phyloP scores from a whole-genome alignment of 2,329 filamentous ascomycete species.

The Monosporascus sp. region DNA sequence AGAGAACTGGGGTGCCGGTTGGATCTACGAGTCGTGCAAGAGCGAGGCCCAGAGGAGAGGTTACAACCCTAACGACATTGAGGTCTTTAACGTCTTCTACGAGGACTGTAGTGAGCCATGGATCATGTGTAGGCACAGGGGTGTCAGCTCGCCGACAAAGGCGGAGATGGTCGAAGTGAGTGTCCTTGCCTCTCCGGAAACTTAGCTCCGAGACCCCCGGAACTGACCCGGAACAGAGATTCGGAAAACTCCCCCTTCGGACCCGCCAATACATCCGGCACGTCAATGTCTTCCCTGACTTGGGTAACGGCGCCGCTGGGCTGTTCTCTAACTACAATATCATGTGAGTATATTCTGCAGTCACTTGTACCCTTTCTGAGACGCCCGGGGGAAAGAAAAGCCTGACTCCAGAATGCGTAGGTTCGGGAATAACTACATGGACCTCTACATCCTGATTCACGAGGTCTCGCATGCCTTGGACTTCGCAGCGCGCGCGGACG shows the following conservation, averaged over 20 bases:
- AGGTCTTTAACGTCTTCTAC: constrained; percentile 21
- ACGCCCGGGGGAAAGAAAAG: too few species aligned
- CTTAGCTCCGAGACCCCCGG: constrained; percentile 7
- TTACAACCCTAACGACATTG: constrained; percentile 15
- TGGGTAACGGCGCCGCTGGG: constrained; percentile 8
- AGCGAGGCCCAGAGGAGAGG: constrained; percentile 4
- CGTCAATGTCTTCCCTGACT: constrained; percentile 15
- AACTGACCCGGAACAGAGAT: constrained; percentile 18
- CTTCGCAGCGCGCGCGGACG: constrained; percentile 4
- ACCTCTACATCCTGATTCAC: constrained; percentile 3
- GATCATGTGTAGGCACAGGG: constrained; percentile 26
- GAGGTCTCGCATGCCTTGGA: constrained; percentile 20
- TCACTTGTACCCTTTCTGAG: too few species aligned
- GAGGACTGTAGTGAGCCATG: constrained; percentile 22
- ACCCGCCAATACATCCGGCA: constrained; percentile 21
- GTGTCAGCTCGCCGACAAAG: constrained; percentile 13
- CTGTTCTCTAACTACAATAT: constrained; percentile 13
- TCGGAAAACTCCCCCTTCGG: constrained; percentile 24
- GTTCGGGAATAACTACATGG: constrained; percentile 4
- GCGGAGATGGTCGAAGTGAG: constrained; percentile 17
- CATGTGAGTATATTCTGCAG: neutral
- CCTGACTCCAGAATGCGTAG: too few species aligned
- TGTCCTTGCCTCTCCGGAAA: constrained; percentile 17
- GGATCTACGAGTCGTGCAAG: constrained; percentile 17
- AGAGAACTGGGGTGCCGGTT: constrained; percentile 13